These are phyloP conservation scores for Xerocomus amazonicus DNA, from an alignment of 1,284 basidiomycete species.

Conservation along the genomic window DNA sequence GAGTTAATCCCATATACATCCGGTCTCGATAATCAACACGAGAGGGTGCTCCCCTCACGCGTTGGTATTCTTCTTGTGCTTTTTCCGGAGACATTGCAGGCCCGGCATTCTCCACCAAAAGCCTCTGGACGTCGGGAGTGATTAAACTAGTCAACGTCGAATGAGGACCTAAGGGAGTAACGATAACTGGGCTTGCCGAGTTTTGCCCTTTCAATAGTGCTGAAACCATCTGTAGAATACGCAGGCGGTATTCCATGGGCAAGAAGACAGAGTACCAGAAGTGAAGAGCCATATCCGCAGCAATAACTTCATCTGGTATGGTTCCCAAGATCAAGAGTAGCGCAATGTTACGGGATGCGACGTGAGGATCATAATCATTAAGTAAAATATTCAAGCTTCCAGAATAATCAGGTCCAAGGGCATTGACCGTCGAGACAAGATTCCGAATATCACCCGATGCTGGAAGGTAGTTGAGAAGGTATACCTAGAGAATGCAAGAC, in stretches of 20 bases:
- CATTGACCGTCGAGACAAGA: slow-evolving; percentile 22
- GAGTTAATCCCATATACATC: slow-evolving; percentile 31
- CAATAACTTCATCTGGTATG: slow-evolving; percentile 25
- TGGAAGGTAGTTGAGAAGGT: slow-evolving; percentile 5
- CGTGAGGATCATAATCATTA: slow-evolving; percentile 33
- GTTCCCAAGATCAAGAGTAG: slow-evolving; percentile 39
- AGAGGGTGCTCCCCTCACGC: slow-evolving; percentile 26
- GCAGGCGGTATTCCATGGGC: slow-evolving; percentile 32
- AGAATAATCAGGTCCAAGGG: slow-evolving; percentile 24
- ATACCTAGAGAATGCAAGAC: background rate
- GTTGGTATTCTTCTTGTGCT: slow-evolving; percentile 27
- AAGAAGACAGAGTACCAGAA: slow-evolving; percentile 44
- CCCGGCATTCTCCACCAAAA: slow-evolving; percentile 16
- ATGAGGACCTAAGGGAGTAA: slow-evolving; percentile 11
- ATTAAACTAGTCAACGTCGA: slow-evolving; percentile 23
- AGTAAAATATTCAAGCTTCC: slow-evolving; percentile 32
- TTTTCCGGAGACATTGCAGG: slow-evolving; percentile 20
- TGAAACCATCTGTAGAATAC: slow-evolving; percentile 19
- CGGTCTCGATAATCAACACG: slow-evolving; percentile 36
- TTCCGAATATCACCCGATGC: slow-evolving; percentile 30
- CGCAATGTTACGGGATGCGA: slow-evolving; percentile 36
- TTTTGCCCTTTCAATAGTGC: slow-evolving; percentile 14
- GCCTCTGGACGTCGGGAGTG: slow-evolving; percentile 6
- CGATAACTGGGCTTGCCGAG: slow-evolving; percentile 1
- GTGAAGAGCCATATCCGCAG: slow-evolving; percentile 42